Conservation (phyloP, 805 yeast genomes). For the Pichia kluyveri region DNA sequence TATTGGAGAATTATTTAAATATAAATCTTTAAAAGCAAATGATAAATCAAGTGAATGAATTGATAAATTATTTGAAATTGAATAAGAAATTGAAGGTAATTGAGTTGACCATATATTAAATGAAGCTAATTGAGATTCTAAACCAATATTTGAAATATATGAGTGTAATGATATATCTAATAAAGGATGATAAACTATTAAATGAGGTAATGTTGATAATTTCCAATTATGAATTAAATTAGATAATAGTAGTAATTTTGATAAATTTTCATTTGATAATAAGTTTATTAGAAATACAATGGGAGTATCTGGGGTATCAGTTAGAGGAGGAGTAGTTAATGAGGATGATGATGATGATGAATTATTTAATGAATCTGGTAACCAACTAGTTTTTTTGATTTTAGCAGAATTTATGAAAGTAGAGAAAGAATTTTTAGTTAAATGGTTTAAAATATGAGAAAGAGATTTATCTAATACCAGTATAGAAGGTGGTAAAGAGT, state of each 20-base stretch:
- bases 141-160: conserved; percentile 16
- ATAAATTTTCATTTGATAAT: neutral
- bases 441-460: conserved; percentile 18
- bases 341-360: no score
- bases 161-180: conserved; percentile 11
- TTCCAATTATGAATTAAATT: no score
- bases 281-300: conserved; percentile 5
- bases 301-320: no score
- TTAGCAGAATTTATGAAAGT: conserved; percentile 18
- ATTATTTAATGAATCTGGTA: no score
- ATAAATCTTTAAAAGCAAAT: neutral
- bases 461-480: conserved; percentile 17
- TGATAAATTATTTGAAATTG: neutral
- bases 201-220: neutral
- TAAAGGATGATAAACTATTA: conserved; percentile 2
- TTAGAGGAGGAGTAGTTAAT: no score
- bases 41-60: conserved; percentile 35
- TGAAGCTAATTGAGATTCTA: conserved; percentile 19
- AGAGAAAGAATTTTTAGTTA: conserved; percentile 19
- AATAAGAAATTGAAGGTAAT: conserved; percentile 30
- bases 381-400: conserved; percentile 23
- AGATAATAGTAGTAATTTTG: no score
- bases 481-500: conserved; percentile 1
- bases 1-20: conserved; percentile 26
- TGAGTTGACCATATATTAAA: conserved; percentile 5